These are phyloP conservation scores for Ensete ventricosum DNA, from an alignment of 176 grass and related monocot genomes.

Conservation along the genomic window DNA sequence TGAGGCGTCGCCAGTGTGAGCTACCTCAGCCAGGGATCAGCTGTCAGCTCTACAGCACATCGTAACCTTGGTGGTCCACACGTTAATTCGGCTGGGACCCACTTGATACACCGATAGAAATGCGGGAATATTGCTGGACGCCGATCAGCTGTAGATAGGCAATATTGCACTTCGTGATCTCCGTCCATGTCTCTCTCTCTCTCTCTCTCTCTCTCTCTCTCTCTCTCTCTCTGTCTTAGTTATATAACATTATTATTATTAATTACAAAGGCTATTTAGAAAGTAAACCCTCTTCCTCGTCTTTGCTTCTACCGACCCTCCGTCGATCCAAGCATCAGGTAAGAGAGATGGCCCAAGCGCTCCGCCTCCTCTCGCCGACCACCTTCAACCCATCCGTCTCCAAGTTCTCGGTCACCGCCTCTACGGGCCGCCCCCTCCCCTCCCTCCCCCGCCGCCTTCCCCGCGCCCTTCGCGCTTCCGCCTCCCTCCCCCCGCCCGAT, in stretches of 20 bases:
- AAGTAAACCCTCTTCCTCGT: not conserved
- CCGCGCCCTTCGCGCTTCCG: slow-evolving; percentile 6
- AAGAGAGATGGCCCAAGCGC: not conserved
- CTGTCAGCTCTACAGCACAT: too few relatives aligned
- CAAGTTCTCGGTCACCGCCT: slow-evolving; percentile 23
- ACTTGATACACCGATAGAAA: too few relatives aligned
- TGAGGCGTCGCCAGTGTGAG: too few relatives aligned
- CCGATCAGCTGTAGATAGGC: too few relatives aligned
- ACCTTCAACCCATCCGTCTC: not conserved
- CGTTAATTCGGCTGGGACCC: too few relatives aligned
- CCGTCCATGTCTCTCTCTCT: not conserved
- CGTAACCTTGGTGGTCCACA: too few relatives aligned
- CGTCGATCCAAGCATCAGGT: not conserved
- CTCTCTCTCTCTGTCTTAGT: too few relatives aligned
- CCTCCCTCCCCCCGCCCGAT: slow-evolving; percentile 21
- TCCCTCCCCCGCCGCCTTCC: slow-evolving; percentile 8
- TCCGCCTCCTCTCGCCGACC: not conserved
- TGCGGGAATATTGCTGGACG: not conserved
- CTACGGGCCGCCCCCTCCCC: not conserved
- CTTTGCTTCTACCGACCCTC: not conserved
- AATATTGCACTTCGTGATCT: not conserved
- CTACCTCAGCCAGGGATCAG: too few relatives aligned
- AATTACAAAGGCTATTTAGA: not conserved
- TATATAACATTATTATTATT: too few relatives aligned
- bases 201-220: too few relatives aligned